Evolutionary conservation across 176 grass and related monocot species (phyloP), one percentile per base, ranked within the genome.

Genomic region (Raddia guianensis): DNA sequence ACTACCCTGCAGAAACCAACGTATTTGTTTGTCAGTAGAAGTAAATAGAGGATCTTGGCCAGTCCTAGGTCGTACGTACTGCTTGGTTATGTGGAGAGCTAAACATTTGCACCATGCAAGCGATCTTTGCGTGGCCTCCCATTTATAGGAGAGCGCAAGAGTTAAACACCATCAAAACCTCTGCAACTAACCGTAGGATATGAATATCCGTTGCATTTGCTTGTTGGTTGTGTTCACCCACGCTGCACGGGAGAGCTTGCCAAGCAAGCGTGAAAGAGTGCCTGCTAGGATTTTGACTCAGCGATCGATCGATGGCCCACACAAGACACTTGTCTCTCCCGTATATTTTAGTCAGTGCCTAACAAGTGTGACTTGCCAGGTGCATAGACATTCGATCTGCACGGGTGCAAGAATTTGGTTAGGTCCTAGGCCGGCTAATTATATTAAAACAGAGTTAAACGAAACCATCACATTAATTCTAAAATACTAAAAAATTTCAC

Each of bases 151-250:
- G 61, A 5, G 1, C 55, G 32, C 54, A 32, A 10, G 8, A 58
- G n/a, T n/a, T n/a, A 20, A 20, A 58, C 55, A 9, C n/a, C 55
- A 14, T 11, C 63, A 14, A 16, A 49, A 56, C 63, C 64, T 12
- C 52, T 7, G 49, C 20, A 3, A 53, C 45, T 6, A 27, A 47
- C 64, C 40, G 63, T 74, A 73, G 76, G 76, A 89, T 80, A 85
- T 85, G 82, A 70, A 89, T 80, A 85, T 85, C 60, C 76, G 54
- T 56, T 69, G 70, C 40, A 80, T 71, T 84, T 89, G 65, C 87
- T 85, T 89, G 87, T 53, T 75, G 72, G 57, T 11, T 21, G 82
- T 62, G 82, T 64, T 84, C 76, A 85, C 82, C 87, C 68, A 84
- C 68, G 12, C 35, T 20, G 46, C 76, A 81, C 64, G 87, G 69